Conservation (phyloP, 2,329 filamentous ascomycete species). For the Microsporum canis region DNA sequence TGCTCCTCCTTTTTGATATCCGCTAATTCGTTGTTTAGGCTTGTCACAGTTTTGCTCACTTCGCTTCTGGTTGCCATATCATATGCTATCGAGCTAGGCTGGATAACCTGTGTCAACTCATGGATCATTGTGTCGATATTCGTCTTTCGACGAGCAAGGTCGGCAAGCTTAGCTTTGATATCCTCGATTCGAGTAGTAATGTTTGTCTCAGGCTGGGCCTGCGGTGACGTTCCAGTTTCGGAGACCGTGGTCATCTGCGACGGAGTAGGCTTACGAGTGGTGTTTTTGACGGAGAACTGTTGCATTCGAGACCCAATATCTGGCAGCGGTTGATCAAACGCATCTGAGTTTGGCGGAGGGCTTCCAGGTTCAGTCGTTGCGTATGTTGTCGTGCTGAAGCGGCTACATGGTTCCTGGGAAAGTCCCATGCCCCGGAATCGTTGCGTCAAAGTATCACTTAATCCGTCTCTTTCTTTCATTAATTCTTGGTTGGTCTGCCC, state of each 20-base stretch:
- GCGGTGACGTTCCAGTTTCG: slow-evolving; percentile 47
- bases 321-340: slow-evolving; percentile 24
- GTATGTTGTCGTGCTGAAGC: slow-evolving; percentile 55
- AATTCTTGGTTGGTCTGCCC: background rate
- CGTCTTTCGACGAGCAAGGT: slow-evolving; percentile 53
- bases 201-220: slow-evolving; percentile 49
- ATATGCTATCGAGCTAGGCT: slow-evolving; percentile 55
- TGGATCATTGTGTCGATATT: slow-evolving; percentile 63
- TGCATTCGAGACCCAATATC: slow-evolving; percentile 28
- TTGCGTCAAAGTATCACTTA: slow-evolving; percentile 13
- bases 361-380: slow-evolving; percentile 41
- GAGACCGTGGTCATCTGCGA: slow-evolving; percentile 20
- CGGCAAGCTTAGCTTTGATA: slow-evolving; percentile 54
- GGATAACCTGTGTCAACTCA: slow-evolving; percentile 69
- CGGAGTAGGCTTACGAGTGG: slow-evolving; percentile 34
- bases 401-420: slow-evolving; percentile 45
- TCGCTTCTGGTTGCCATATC: slow-evolving; percentile 49
- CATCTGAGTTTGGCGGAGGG: slow-evolving; percentile 28
- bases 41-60: slow-evolving; percentile 54
- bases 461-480: background rate
- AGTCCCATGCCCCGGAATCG: slow-evolving; percentile 28
- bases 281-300: slow-evolving; percentile 24
- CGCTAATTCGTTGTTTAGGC: slow-evolving; percentile 53
- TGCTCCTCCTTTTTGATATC: slow-evolving; percentile 68
- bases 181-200: slow-evolving; percentile 54